Percentiles rank a stretch among this genome's conserved stretches.
Evolutionary conservation across 495 filamentous ascomycete genomes (phyloP).

Genomic region (Xylaria scruposa): DNA sequence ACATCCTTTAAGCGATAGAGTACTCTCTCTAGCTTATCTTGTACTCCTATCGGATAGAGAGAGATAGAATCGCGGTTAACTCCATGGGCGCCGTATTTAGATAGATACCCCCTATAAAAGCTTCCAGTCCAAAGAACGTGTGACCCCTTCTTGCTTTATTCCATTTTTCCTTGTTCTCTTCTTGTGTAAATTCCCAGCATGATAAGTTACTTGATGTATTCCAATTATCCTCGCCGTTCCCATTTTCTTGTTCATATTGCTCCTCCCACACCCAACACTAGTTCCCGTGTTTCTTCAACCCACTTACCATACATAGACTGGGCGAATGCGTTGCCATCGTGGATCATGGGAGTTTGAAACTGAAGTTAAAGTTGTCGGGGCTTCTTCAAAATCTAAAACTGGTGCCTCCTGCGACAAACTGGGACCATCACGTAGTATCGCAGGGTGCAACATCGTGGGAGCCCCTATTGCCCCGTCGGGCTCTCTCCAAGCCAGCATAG

Average conservation of each 20-base stretch:
- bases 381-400: constrained; percentile 24
- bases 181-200: constrained; percentile 13
- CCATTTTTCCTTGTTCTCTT: constrained; percentile 5
- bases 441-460: constrained; percentile 28
- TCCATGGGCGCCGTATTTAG: constrained; percentile 11
- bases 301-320: constrained; percentile 36
- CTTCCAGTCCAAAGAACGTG: constrained; percentile 27
- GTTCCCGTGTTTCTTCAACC: not conserved
- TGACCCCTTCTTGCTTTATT: constrained; percentile 14
- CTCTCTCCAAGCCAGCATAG: constrained; percentile 38
- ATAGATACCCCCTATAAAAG: constrained; percentile 26
- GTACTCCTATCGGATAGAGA: constrained; percentile 16
- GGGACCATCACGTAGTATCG: constrained; percentile 5
- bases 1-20: not conserved
- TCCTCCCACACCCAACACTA: not conserved
- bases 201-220: constrained; percentile 14
- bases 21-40: constrained; percentile 7
- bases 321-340: constrained; percentile 37
- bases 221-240: constrained; percentile 13
- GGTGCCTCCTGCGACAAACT: not conserved
- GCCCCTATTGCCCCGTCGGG: constrained; percentile 29
- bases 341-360: constrained; percentile 28
- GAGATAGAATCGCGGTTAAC: constrained; percentile 5
- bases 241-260: constrained; percentile 15
- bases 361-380: constrained; percentile 23